Conservation (phyloP, 305 asterid species). For the Fraxinus paxiana region DNA sequence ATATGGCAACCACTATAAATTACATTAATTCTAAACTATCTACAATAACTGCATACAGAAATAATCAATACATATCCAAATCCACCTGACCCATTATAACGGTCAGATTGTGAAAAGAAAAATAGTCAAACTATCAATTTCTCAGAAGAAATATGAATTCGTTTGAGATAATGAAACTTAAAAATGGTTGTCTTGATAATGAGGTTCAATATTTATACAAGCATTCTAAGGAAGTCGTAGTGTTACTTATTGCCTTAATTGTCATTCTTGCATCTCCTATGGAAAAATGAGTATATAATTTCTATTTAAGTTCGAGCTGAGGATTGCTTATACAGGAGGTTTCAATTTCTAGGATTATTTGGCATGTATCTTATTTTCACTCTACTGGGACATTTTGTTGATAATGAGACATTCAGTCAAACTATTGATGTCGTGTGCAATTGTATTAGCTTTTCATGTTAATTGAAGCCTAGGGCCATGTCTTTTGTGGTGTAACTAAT, state of each 20-base stretch:
- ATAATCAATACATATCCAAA: background rate
- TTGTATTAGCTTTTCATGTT: background rate
- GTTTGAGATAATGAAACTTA: background rate
- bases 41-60: background rate
- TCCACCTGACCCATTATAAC: background rate
- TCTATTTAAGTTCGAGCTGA: background rate
- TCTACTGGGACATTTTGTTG: background rate
- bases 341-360: background rate
- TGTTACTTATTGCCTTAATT: background rate
- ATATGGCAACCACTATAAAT: background rate
- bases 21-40: background rate
- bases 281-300: background rate
- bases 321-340: background rate
- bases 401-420: background rate
- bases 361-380: background rate
- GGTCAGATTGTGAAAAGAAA: background rate
- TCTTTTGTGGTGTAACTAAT: background rate
- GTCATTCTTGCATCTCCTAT: background rate
- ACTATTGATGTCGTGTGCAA: background rate
- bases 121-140: background rate
- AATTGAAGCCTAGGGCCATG: background rate
- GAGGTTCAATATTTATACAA: background rate
- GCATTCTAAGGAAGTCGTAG: background rate
- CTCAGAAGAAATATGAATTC: background rate
- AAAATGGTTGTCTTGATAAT: background rate